phyloP scores from a whole-genome alignment of 2,329 filamentous ascomycete species.

The Rachicladosporium sp. region DNA sequence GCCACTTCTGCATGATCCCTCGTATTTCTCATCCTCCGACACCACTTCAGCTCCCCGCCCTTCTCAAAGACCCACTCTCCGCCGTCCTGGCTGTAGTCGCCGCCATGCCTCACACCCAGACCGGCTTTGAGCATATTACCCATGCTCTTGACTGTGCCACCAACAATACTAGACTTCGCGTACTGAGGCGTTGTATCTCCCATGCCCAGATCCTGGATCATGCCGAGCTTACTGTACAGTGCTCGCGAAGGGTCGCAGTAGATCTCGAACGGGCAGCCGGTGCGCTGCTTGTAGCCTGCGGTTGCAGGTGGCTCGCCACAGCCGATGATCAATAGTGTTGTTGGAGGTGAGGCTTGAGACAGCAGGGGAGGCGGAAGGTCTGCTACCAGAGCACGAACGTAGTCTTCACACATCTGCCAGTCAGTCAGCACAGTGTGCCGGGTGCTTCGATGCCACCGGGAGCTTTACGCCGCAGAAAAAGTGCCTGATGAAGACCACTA shows the following conservation, averaged over 20 bases:
- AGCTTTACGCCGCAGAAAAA: constrained; percentile 27
- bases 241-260: constrained; percentile 22
- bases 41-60: constrained; percentile 22
- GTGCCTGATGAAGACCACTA: constrained; percentile 28
- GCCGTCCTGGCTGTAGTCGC: constrained; percentile 23
- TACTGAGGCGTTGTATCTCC: constrained; percentile 19
- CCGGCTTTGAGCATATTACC: constrained; percentile 14
- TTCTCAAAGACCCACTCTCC: constrained; percentile 26
- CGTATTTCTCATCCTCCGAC: constrained; percentile 23
- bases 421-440: background rate
- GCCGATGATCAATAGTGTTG: constrained; percentile 22
- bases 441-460: background rate
- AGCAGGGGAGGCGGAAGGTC: constrained; percentile 14
- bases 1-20: constrained; percentile 23
- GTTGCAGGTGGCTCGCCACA: constrained; percentile 22
- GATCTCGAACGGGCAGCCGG: constrained; percentile 18
- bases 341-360: constrained; percentile 12
- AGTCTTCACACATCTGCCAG: constrained; percentile 22
- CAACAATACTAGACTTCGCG: constrained; percentile 12
- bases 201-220: constrained; percentile 16
- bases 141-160: constrained; percentile 11
- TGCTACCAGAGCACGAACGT: constrained; percentile 17
- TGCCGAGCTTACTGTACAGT: constrained; percentile 21
- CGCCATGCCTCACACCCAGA: constrained; percentile 14
- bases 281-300: constrained; percentile 18